Conservation (phyloP, 2,329 filamentous ascomycete genomes). For the Chaetomium strumarium region DNA sequence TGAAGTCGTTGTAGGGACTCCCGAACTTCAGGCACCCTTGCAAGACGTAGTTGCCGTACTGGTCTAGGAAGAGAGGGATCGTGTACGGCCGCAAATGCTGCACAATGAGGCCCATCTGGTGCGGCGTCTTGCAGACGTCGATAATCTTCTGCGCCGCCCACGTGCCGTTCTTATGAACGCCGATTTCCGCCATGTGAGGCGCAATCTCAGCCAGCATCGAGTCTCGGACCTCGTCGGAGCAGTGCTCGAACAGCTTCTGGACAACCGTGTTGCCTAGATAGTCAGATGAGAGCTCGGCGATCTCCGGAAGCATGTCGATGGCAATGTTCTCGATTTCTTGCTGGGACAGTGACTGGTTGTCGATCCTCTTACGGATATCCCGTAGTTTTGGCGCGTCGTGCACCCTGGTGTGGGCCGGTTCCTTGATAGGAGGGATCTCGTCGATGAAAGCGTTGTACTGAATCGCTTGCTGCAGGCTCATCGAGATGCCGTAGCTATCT, state of each 20-base stretch:
- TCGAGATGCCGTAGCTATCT: conserved; percentile 65
- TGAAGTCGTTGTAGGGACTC: conserved; percentile 85
- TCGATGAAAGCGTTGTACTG: conserved; percentile 64
- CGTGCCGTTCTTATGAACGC: conserved; percentile 97
- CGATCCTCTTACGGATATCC: conserved; percentile 95
- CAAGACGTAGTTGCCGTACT: conserved; percentile 97
- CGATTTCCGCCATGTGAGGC: conserved; percentile 91
- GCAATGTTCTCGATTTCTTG: conserved; percentile 90
- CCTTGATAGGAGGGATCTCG: conserved; percentile 83
- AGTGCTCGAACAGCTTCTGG: conserved; percentile 96
- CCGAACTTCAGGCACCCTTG: conserved; percentile 94
- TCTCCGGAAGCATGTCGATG: conserved; percentile 90
- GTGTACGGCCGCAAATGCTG: conserved; percentile 80
- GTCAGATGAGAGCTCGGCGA: conserved; percentile 89
- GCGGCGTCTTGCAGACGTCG: conserved; percentile 80
- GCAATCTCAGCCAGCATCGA: conserved; percentile 85
- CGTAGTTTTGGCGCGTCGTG: conserved; percentile 92
- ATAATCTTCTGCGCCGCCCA: conserved; percentile 99
- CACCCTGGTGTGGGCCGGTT: conserved; percentile 80
- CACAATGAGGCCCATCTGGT: conserved; percentile 79
- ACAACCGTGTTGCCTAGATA: conserved; percentile 99
- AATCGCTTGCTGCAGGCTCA: conserved; percentile 71
- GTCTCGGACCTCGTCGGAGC: conserved; percentile 83
- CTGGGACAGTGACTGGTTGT: conserved; percentile 82
- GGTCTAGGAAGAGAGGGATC: conserved; percentile 87